Base-by-base conservation (phyloP, 2,329 filamentous ascomycete species). In the Chaetomium globosum region DNA sequence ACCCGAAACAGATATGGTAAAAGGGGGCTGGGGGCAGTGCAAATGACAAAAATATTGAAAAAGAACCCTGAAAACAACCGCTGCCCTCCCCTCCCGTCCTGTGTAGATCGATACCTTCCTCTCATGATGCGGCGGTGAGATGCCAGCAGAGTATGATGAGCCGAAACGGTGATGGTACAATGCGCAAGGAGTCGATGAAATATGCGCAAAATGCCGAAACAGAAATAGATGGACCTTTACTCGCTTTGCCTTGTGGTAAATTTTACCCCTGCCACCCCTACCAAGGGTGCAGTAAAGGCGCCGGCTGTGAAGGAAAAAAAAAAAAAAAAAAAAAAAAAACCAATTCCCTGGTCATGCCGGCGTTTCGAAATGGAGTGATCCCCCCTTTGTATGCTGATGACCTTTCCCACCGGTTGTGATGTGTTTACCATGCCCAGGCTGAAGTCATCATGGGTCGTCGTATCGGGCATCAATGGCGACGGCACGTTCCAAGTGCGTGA, bases 391-490 rank as follows among this genome's bases (percentile, higher is more conserved):
- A 71, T 71, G 64, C 59, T 64, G 64, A 59, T 66, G 64, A 55
- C 54, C 53, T 30, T 54, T 53, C 51, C 63, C 46, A 19, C 36
- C 36, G 23, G 58, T 55, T 55, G 57, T 64, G 59, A 63, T 59
- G 58, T 59, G 60, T 63, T 65, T 67, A 66, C 59, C 53, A 64
- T 55, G 54, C 61, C 63, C 48, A 56, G 56, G 62, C 56, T 43
- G 56, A 60, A 61, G 71, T 79, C 77, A 74, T 79, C 73, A 73
- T 77, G 75, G 68, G 80, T 78, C 73, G 68, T 80, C 79, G 73
- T 80, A 73, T 76, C 74, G 71, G 75, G 74, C 75, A 73, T 79
- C 72, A 74, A 74, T 75, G 70, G 59, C 67, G 70, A 69, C 62
- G 69, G 68, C 53, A 70, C 69, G 71, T 73, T 72, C 71, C 68